Conservation (phyloP, 2,329 filamentous ascomycete genomes). For the Pyrenochaeta sp. region DNA sequence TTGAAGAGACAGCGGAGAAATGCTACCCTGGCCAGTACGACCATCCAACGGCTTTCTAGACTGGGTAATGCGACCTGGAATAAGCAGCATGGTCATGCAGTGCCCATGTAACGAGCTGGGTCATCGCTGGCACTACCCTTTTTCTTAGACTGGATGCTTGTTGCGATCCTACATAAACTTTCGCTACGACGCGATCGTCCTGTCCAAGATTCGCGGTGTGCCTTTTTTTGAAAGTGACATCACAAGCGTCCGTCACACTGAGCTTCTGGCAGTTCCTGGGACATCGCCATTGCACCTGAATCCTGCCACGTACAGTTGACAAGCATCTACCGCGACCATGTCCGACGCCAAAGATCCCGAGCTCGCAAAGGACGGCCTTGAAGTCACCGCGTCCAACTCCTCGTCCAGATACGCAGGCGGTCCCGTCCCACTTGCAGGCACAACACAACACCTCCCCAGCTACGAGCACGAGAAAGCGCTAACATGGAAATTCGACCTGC, state of each 20-base stretch:
- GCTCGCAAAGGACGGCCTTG: slow-evolving; percentile 37
- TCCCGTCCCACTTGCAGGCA: slow-evolving; percentile 36
- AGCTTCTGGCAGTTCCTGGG: not conserved
- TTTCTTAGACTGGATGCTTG: slow-evolving; percentile 3
- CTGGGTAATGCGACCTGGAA: slow-evolving; percentile 13
- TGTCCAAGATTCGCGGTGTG: not conserved
- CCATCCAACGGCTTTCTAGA: slow-evolving; percentile 6
- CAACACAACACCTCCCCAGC: slow-evolving; percentile 42
- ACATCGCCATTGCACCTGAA: not conserved
- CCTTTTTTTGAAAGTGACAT: not conserved
- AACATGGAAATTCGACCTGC: slow-evolving; percentile 64
- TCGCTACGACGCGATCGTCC: not conserved
- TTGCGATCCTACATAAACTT: slow-evolving; percentile 17
- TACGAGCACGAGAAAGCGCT: slow-evolving; percentile 52
- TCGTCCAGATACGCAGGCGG: slow-evolving; percentile 34
- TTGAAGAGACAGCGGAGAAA: slow-evolving; percentile 11
- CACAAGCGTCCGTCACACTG: not conserved
- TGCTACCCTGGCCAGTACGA: slow-evolving; percentile 18
- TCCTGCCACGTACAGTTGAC: not conserved
- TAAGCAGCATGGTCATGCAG: slow-evolving; percentile 4
- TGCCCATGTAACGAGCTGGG: slow-evolving; percentile 26
- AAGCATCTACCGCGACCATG: slow-evolving; percentile 25
- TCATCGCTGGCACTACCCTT: slow-evolving; percentile 8
- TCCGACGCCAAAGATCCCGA: slow-evolving; percentile 35
- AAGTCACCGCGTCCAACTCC: slow-evolving; percentile 35